Evolutionary conservation across 495 filamentous ascomycete species (phyloP).

Genomic region (Cudoniella acicularis): DNA sequence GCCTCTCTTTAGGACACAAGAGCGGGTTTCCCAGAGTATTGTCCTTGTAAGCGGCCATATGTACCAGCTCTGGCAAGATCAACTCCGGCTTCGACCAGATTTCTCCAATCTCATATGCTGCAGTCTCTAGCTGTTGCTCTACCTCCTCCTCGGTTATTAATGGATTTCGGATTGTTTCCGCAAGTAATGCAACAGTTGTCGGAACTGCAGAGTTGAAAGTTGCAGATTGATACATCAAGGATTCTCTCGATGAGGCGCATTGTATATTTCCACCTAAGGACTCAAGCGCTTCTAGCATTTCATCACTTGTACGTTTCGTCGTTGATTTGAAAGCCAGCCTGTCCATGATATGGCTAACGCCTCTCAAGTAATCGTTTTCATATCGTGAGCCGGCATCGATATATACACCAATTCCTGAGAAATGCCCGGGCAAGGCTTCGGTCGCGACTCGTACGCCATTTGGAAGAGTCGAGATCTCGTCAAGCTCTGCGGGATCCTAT

Average conservation of each 20-base stretch:
- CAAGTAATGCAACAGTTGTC: constrained; percentile 76
- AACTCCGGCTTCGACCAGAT: constrained; percentile 98
- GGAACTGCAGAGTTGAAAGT: constrained; percentile 95
- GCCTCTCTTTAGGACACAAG: constrained; percentile 81
- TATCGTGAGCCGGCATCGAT: constrained; percentile 95
- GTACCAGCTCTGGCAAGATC: constrained; percentile 91
- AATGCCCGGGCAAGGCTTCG: constrained; percentile 91
- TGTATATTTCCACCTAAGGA: constrained; percentile 91
- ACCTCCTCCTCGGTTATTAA: constrained; percentile 90
- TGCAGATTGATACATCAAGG: constrained; percentile 97
- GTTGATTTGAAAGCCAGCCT: constrained; percentile 96
- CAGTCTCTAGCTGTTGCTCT: constrained; percentile 77
- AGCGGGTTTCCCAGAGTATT: constrained; percentile 95
- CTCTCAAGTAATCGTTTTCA: constrained; percentile 79
- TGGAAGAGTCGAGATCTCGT: constrained; percentile 81
- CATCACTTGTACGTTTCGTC: constrained; percentile 61
- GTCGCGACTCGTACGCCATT: constrained; percentile 96
- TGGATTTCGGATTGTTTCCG: constrained; percentile 91
- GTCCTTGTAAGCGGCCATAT: constrained; percentile 89
- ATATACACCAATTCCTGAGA: constrained; percentile 93
- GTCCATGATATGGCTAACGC: constrained; percentile 95
- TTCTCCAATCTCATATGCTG: constrained; percentile 91
- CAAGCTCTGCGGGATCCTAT: constrained; percentile 85
- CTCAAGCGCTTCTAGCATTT: constrained; percentile 85
- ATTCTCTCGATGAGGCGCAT: constrained; percentile 91